Percentiles rank a stretch among this genome's conserved stretches.
These are phyloP conservation scores for Elsinoe australis DNA, from an alignment of 2,329 filamentous ascomycete species.

Conservation along the genomic window DNA sequence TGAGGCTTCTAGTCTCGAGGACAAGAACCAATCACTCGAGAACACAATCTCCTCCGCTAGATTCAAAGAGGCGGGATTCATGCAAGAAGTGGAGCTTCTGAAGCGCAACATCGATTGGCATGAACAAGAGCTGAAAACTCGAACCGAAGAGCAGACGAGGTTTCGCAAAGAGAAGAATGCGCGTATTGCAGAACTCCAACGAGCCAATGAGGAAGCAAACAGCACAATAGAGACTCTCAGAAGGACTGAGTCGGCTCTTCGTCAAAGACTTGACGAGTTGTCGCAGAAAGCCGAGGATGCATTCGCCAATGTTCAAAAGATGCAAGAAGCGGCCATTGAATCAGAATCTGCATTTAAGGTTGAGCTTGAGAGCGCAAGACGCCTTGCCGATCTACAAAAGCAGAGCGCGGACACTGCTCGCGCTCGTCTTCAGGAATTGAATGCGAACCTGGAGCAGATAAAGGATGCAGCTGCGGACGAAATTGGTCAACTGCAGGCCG, in stretches of 20 bases:
- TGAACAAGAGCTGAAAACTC: slow-evolving; percentile 83
- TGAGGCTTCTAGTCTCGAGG: slow-evolving; percentile 73
- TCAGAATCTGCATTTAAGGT: slow-evolving; percentile 81
- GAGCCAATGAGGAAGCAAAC: slow-evolving; percentile 75
- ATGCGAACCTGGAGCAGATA: slow-evolving; percentile 54
- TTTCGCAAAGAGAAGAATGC: slow-evolving; percentile 92
- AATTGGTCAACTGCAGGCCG: slow-evolving; percentile 42
- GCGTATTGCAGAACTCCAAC: slow-evolving; percentile 79
- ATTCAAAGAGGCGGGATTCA: slow-evolving; percentile 81
- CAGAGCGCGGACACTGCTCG: slow-evolving; percentile 67
- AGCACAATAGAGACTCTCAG: slow-evolving; percentile 69
- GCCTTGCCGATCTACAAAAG: slow-evolving; percentile 74
- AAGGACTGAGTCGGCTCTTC: slow-evolving; percentile 70
- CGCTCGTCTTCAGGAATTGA: slow-evolving; percentile 61
- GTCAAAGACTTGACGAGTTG: slow-evolving; percentile 72
- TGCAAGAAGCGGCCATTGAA: slow-evolving; percentile 73
- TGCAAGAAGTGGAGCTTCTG: slow-evolving; percentile 82
- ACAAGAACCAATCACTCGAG: slow-evolving; percentile 73
- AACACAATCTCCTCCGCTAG: slow-evolving; percentile 72
- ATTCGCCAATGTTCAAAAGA: slow-evolving; percentile 70
- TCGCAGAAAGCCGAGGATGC: slow-evolving; percentile 82
- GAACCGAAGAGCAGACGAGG: slow-evolving; percentile 76
- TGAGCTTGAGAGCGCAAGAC: slow-evolving; percentile 71
- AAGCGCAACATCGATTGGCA: slow-evolving; percentile 91
- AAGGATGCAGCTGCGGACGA: slow-evolving; percentile 59